Conservation (phyloP, 2,329 filamentous ascomycete genomes). For the Mycocentrospora acerina region DNA sequence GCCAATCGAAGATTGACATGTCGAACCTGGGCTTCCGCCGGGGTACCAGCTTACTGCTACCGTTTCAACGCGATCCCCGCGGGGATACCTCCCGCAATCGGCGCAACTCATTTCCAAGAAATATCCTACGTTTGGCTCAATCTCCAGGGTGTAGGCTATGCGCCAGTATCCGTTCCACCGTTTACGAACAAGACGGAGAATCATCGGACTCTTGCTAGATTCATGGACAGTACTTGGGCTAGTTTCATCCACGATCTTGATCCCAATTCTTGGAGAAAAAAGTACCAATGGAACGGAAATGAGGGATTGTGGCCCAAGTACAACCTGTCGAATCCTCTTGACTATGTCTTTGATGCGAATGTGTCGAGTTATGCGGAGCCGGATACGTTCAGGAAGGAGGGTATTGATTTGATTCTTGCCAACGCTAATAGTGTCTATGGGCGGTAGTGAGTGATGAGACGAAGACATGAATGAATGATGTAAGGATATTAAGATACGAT, state of each 20-base stretch:
- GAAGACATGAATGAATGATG: too few species aligned
- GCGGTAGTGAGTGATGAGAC: slow-evolving; percentile 3
- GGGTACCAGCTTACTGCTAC: slow-evolving; percentile 60
- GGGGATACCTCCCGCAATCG: slow-evolving; percentile 46
- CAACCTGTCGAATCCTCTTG: slow-evolving; percentile 33
- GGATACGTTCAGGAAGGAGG: slow-evolving; percentile 48
- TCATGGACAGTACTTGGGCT: slow-evolving; percentile 50
- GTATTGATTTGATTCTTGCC: slow-evolving; percentile 47
- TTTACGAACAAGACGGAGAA: slow-evolving; percentile 39
- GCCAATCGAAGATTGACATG: slow-evolving; percentile 57
- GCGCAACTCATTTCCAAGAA: slow-evolving; percentile 58
- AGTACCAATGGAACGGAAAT: slow-evolving; percentile 15
- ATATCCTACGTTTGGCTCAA: slow-evolving; percentile 53
- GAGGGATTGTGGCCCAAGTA: slow-evolving; percentile 47
- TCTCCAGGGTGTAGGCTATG: slow-evolving; percentile 46
- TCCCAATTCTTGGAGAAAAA: slow-evolving; percentile 27
- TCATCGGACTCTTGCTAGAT: slow-evolving; percentile 43
- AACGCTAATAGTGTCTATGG: slow-evolving; percentile 13
- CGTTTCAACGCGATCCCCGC: slow-evolving; percentile 60
- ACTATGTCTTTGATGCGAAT: slow-evolving; percentile 53
- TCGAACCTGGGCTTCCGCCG: slow-evolving; percentile 52
- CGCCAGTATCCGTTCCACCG: slow-evolving; percentile 32
- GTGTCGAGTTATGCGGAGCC: slow-evolving; percentile 42
- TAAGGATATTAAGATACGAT: too few species aligned
- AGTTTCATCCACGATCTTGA: slow-evolving; percentile 48